Percentiles rank a stretch among this genome's conserved stretches.
Conservation (phyloP, 805 yeast genomes). For the Isabelozyma gotoi region DNA sequence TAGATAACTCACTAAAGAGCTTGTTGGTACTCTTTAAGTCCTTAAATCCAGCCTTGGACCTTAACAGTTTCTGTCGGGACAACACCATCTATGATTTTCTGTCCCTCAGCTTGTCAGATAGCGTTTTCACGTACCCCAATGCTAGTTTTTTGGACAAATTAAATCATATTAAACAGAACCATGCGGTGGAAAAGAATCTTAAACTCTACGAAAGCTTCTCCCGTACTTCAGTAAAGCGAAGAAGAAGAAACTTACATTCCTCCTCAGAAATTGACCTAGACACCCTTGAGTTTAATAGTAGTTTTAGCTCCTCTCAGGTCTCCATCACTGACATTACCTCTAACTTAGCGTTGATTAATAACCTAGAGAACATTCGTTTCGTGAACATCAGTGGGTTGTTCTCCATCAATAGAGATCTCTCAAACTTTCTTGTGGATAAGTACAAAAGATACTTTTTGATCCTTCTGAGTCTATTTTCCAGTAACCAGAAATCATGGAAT, state of each 20-base stretch:
- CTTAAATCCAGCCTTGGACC: conserved; percentile 17
- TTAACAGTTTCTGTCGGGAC: conserved; percentile 7
- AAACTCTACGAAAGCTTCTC: conserved; percentile 14
- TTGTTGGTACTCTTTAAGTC: conserved; percentile 20
- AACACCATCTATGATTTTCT: conserved; percentile 6
- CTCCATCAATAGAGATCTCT: conserved; percentile 3
- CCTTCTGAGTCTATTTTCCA: conserved; percentile 5
- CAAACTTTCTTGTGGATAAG: conserved; percentile 1
- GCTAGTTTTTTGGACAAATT: conserved; percentile 9
- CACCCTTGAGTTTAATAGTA: conserved; percentile 7
- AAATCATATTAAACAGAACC: conserved; percentile 2
- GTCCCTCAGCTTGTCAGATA: conserved; percentile 18
- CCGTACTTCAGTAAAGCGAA: conserved; percentile 10
- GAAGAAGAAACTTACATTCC: conserved; percentile 1
- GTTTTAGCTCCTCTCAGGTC: conserved; percentile 1
- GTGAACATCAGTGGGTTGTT: conserved; percentile 11
- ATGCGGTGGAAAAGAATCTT: conserved; percentile 7
- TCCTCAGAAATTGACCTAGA: conserved; percentile 10
- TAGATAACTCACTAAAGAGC: conserved; percentile 23
- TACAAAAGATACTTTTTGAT: conserved; percentile 6
- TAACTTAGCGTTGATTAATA: conserved; percentile 12
- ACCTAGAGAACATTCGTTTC: conserved; percentile 15
- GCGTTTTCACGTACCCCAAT: conserved; percentile 26
- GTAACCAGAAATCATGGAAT: conserved; percentile 1
- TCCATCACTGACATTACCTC: conserved; percentile 20